phyloP scores from a whole-genome alignment of 805 yeast species.

The Metschnikowia colocasiae region DNA sequence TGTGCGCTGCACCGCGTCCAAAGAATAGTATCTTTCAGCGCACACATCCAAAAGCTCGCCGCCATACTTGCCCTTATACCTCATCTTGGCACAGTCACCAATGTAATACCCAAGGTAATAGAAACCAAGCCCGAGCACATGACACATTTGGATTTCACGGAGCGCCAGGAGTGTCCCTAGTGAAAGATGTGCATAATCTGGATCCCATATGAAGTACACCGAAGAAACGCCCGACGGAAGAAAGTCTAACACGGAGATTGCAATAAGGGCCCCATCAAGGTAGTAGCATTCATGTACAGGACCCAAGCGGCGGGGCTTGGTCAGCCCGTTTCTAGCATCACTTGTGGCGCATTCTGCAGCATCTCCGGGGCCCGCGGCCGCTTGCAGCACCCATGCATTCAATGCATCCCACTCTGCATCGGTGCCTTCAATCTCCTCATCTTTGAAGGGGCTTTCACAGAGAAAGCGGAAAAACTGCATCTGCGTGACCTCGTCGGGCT shows the following conservation, averaged over 20 bases:
- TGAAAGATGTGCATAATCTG: slow-evolving; percentile 63
- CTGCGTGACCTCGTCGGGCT: slow-evolving; percentile 40
- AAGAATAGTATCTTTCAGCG: slow-evolving; percentile 41
- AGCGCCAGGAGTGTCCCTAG: slow-evolving; percentile 77
- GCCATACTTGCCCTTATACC: slow-evolving; percentile 73
- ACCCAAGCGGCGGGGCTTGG: slow-evolving; percentile 38
- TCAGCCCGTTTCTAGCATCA: not conserved
- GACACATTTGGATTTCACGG: slow-evolving; percentile 58
- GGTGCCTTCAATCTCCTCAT: slow-evolving; percentile 22
- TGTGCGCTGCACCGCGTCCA: slow-evolving; percentile 25
- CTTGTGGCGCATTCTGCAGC: slow-evolving; percentile 7
- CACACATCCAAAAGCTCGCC: slow-evolving; percentile 64
- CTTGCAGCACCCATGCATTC: slow-evolving; percentile 37
- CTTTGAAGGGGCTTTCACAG: slow-evolving; percentile 61
- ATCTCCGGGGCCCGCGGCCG: slow-evolving; percentile 15
- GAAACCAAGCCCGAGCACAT: slow-evolving; percentile 44
- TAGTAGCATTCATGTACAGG: slow-evolving; percentile 81
- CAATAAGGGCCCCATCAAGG: slow-evolving; percentile 57
- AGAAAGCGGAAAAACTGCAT: slow-evolving; percentile 60
- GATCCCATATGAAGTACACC: slow-evolving; percentile 87
- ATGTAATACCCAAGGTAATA: slow-evolving; percentile 82
- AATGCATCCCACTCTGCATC: slow-evolving; percentile 37
- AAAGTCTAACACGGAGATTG: slow-evolving; percentile 73
- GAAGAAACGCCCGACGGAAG: slow-evolving; percentile 76
- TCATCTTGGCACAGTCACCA: slow-evolving; percentile 78